phyloP scores from a whole-genome alignment of 176 grass and related monocot species.

The Hsuehochloa calcarea region DNA sequence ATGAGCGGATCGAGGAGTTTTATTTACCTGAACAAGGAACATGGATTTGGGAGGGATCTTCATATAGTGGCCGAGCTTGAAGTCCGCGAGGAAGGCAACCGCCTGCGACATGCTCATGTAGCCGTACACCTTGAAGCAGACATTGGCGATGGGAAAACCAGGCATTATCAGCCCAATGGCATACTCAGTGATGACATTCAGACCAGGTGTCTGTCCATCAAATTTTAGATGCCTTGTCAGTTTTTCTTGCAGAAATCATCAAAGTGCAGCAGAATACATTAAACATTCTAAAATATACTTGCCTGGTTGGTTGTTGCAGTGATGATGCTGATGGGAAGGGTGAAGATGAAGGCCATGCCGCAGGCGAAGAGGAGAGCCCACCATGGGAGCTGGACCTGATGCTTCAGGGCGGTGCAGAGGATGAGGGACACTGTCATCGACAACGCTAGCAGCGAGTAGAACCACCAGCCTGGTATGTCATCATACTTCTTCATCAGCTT shows the following conservation, averaged over 20 bases:
- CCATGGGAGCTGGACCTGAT: constrained; percentile 69
- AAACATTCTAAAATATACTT: constrained; percentile 21
- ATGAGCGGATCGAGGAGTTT: not conserved
- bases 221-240: not conserved
- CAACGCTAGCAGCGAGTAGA: constrained; percentile 52
- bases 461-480: constrained; percentile 86
- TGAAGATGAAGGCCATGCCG: constrained; percentile 77
- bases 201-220: constrained; percentile 65
- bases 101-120: constrained; percentile 97
- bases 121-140: constrained; percentile 89
- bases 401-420: constrained; percentile 69
- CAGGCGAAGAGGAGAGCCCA: constrained; percentile 84
- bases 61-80: constrained; percentile 99
- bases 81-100: constrained; percentile 73
- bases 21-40: constrained; percentile 86
- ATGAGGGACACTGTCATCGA: constrained; percentile 47
- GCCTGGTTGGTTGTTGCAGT: constrained; percentile 86
- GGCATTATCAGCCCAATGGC: constrained; percentile 74
- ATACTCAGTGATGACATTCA: constrained; percentile 93
- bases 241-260: not conserved
- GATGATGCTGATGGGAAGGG: constrained; percentile 83
- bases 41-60: constrained; percentile 96
- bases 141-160: constrained; percentile 78
- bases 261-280: not conserved
- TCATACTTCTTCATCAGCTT: constrained; percentile 67